Evolutionary conservation across 306 rosid genomes (phyloP).

Genomic region (Medicago arabica): DNA sequence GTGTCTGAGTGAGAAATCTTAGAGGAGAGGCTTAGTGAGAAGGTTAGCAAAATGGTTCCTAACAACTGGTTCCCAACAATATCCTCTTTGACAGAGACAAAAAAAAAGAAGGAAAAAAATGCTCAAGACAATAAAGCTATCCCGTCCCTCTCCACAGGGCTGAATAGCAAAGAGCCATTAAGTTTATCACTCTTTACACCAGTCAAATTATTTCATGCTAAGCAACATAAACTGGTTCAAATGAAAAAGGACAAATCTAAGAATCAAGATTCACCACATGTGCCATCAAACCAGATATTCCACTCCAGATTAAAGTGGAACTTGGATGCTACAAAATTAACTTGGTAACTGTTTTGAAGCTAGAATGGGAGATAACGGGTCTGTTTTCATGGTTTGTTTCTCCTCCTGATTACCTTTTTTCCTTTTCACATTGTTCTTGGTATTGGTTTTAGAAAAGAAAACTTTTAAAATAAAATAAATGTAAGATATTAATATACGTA

Average conservation of each 20-base stretch:
- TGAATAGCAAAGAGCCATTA: conserved; percentile 15
- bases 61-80: neutral
- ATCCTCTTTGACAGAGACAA: neutral
- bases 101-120: neutral
- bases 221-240: conserved; percentile 8
- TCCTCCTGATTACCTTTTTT: conserved; percentile 15
- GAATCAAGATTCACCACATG: conserved; percentile 9
- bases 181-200: neutral
- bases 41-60: neutral
- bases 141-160: neutral
- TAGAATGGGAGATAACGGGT: neutral
- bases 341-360: conserved; percentile 3
- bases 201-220: neutral
- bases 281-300: conserved; percentile 10
- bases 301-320: conserved; percentile 5
- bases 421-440: conserved; percentile 1
- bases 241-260: neutral
- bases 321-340: neutral
- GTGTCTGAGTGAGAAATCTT: neutral
- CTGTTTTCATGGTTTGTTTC: conserved; percentile 6
- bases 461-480: conserved; percentile 8
- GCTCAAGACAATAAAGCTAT: neutral
- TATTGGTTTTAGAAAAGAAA: conserved; percentile 8
- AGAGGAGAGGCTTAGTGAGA: neutral
- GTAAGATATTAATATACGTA: neutral